phyloP scores from a whole-genome alignment of 305 asterid species.

The Ilex paraguariensis region DNA sequence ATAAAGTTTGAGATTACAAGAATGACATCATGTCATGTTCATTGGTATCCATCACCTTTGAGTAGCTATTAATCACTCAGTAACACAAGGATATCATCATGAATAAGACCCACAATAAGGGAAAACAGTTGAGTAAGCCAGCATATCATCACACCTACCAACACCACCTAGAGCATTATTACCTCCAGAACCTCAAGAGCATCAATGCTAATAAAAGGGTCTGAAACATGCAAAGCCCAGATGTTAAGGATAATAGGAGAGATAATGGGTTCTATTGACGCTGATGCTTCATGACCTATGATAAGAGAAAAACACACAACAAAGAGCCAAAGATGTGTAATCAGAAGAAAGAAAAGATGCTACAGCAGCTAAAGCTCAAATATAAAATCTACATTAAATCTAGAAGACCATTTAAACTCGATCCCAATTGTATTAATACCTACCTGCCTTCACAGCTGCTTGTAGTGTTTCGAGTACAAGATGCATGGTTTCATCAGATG shows the following conservation, averaged over 20 bases:
- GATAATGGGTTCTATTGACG: slow-evolving; percentile 65
- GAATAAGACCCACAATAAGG: no score
- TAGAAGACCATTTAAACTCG: slow-evolving; percentile 2
- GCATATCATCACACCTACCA: background rate
- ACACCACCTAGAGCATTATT: background rate
- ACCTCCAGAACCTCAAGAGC: slow-evolving; percentile 98
- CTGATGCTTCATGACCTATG: slow-evolving; percentile 63
- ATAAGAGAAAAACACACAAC: slow-evolving; percentile 16
- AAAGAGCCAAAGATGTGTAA: slow-evolving; percentile 2
- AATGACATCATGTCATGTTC: no score
- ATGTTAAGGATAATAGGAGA: slow-evolving; percentile 85
- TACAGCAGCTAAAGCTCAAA: slow-evolving; percentile 13
- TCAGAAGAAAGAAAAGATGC: slow-evolving; percentile 7
- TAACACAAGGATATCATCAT: no score
- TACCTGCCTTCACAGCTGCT: slow-evolving; percentile 88
- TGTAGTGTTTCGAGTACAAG: slow-evolving; percentile 90
- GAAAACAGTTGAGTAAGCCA: background rate
- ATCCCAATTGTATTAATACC: slow-evolving; percentile 20
- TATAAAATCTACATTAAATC: slow-evolving; percentile 10
- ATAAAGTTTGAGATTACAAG: no score
- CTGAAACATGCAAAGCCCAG: slow-evolving; percentile 94
- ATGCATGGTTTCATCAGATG: slow-evolving; percentile 98
- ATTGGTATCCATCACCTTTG: no score
- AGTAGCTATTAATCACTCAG: no score
- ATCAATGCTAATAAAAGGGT: slow-evolving; percentile 92